A percentile compares a stretch with the other conserved stretches of the same genome.
These are phyloP conservation scores for Colletotrichum australisinense DNA, from an alignment of 2,329 filamentous ascomycete species.

Conservation along the genomic window DNA sequence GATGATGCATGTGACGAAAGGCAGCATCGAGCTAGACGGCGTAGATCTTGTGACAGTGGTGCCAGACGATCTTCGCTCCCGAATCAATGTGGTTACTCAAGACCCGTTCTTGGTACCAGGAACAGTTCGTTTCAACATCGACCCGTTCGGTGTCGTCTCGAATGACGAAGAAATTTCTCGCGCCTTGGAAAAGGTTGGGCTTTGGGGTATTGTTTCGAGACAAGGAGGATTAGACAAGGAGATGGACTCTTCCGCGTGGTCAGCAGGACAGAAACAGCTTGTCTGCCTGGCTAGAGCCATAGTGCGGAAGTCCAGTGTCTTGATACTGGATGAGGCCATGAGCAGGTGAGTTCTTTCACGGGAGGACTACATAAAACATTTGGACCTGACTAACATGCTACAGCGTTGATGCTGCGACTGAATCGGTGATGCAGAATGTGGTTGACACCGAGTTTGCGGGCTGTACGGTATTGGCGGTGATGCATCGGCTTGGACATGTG, in stretches of 20 bases:
- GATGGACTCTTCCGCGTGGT: constrained; percentile 9
- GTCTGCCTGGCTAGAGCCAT: constrained; percentile 19
- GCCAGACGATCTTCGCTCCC: neutral
- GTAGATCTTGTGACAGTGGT: neutral
- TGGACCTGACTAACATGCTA: neutral
- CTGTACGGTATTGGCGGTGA: constrained; percentile 31
- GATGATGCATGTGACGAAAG: constrained; percentile 11
- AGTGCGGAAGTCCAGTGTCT: neutral
- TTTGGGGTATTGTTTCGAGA: neutral
- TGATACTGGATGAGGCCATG: constrained; percentile 24
- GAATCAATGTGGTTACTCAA: constrained; percentile 20
- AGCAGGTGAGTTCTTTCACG: neutral
- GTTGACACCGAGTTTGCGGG: constrained; percentile 38
- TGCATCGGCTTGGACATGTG: constrained; percentile 38
- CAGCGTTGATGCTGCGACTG: constrained; percentile 36
- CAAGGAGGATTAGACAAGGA: constrained; percentile 5
- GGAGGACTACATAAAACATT: neutral
- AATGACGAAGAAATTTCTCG: neutral
- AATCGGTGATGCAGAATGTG: constrained; percentile 39
- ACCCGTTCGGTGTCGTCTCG: neutral
- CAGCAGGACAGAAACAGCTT: constrained; percentile 23
- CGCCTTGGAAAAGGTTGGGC: neutral
- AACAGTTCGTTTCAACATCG: constrained; percentile 6
- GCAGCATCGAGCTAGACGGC: neutral
- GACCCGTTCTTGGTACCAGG: constrained; percentile 12